Evolutionary conservation across 345 rosid species (phyloP), one percentile per base, ranked within the genome.

Genomic region (Crucihimalaya himalaica): DNA sequence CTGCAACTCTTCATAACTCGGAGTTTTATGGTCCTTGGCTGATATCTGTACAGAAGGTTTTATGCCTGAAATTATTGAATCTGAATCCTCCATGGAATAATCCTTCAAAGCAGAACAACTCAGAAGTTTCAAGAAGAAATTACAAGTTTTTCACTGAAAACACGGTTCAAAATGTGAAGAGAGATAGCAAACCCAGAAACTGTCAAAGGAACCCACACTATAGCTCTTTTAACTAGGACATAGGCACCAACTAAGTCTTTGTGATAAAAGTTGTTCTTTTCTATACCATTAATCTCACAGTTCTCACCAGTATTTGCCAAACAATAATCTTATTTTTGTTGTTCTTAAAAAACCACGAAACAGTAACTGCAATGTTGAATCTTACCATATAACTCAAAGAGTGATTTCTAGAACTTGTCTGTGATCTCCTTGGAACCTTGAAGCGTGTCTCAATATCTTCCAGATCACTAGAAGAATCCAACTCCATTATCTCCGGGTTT

Each of bases 1-100:
- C 83, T 83, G 84, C 65, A 92, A 79, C 79, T 88, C 88, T 69
- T 88, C 86, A 20, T 79, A 88, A 75, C 87, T 85, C 29, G 86
- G 89, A 73, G 76, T 88, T 63, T 66, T 70, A 14, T 32, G 64
- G n/a, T 64, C 76, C 11, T 66, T 73, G 9, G 61, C 67, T 40
- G 84, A 78, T 47, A 46, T 61, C 56, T 1, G 54, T 11, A 73
- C 63, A 75, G 59, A 48, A 39, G 23, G 60, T 35, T 57, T 82
- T 73, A 84, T 84, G 28, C 76, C 75, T 71, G 82, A 75, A 75
- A 76, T 34, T 21, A 84, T 79, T 69, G 87, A 48, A 47, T 70
- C 72, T 5, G 87, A 81, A 62, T 72, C 86, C 55, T 67, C 78
- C 57, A 79, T 85, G n/a, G 83, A 66, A 60, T 68, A 75, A 18